These are phyloP conservation scores for Galerina marginata DNA, from an alignment of 768 basidiomycete species.

Conservation along the genomic window DNA sequence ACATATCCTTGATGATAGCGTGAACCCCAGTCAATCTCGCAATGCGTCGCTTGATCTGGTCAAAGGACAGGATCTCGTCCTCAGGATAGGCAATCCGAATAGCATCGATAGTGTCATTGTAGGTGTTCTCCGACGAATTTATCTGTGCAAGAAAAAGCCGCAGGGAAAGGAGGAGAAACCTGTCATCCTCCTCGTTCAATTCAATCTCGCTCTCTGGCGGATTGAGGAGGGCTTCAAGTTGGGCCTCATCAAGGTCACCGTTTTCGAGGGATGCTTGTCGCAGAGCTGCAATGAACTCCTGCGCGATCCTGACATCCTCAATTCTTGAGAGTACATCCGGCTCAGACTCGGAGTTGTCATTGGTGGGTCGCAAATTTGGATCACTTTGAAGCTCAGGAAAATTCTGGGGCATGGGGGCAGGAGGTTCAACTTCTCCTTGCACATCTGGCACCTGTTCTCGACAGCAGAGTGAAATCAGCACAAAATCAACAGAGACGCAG, in stretches of 20 bases:
- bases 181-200: constrained; percentile 14
- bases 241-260: constrained; percentile 20
- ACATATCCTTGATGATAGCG: constrained; percentile 47
- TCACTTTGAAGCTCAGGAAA: too few species aligned
- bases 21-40: constrained; percentile 37
- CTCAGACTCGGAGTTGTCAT: too few species aligned
- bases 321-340: background rate
- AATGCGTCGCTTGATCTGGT: constrained; percentile 30
- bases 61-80: constrained; percentile 31
- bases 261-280: constrained; percentile 32
- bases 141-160: constrained; percentile 18
- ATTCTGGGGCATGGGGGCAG: too few species aligned
- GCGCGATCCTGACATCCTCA: constrained; percentile 7
- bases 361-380: too few species aligned
- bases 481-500: too few species aligned
- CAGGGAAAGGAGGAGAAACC: constrained; percentile 24
- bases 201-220: constrained; percentile 15
- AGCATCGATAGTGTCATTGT: constrained; percentile 21
- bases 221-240: constrained; percentile 28
- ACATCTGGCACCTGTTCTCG: too few species aligned
- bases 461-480: too few species aligned
- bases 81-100: constrained; percentile 26
- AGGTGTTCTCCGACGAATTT: constrained; percentile 20
- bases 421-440: too few species aligned
- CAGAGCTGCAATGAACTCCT: constrained; percentile 25